Evolutionary conservation across 208 protist species (phyloP), one percentile per base, ranked within the genome.

Genomic region (Wallacemonas sp.): DNA sequence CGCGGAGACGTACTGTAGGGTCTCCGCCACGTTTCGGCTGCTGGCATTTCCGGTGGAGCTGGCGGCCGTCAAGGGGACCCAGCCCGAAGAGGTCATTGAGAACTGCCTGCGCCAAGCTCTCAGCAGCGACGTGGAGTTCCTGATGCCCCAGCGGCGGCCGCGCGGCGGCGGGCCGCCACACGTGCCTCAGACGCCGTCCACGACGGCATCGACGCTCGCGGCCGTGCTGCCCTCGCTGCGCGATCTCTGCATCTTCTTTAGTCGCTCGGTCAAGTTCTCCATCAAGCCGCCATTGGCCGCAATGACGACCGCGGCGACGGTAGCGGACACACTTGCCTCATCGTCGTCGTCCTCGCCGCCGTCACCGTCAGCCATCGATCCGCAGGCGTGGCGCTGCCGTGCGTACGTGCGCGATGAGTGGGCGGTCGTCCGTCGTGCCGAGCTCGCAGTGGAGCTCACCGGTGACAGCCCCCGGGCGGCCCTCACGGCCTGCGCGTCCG

Each of bases 321-420:
- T n/a, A n/a, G n/a, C n/a, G n/a, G n/a, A n/a, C n/a, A n/a, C n/a
- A n/a, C n/a, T n/a, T n/a, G n/a, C n/a, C n/a, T n/a, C n/a, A n/a
- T n/a, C n/a, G n/a, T n/a, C n/a, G 42, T 7, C 7, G 49, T 12
- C 4, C 1, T 20, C 14, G 2, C 20, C n/a, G 39, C 12, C 44
- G 32, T 1, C 29, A 61, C 28, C 29, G 20, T 39, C 63, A 57
- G 29, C 26, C 4, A 18, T 4, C n/a, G 57, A 22, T 18, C 61
- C 48, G 54, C 57, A 54, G 3, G 65, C 50, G 23, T 96, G 84
- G 82, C 77, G 80, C 25, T 96, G 91, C 42, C 81, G 91, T 8
- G 87, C 82, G 54, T 96, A 96, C 68, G 74, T 89, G 45, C 87
- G 87, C 52, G 86, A 94, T 42, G 87, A 96, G 61, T 96, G 91